phyloP scores from a whole-genome alignment of 805 yeast species.

The Saturnispora ahearnii region DNA sequence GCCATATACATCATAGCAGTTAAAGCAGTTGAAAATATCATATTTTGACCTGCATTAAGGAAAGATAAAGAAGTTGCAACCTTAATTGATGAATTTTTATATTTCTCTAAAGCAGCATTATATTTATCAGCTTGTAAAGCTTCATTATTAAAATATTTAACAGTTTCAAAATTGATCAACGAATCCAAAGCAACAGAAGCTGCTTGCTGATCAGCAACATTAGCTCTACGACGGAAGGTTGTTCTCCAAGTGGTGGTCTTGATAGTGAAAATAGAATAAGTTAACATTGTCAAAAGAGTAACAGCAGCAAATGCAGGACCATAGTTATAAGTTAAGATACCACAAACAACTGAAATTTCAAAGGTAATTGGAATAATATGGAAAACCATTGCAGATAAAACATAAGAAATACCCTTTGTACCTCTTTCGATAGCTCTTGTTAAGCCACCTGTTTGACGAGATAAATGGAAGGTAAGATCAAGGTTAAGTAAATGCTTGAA shows the following conservation, averaged over 20 bases:
- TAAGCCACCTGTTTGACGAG: slow-evolving; percentile 91
- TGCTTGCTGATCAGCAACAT: slow-evolving; percentile 91
- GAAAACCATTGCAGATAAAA: slow-evolving; percentile 92
- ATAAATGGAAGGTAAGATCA: slow-evolving; percentile 82
- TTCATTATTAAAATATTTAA: slow-evolving; percentile 91
- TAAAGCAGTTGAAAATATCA: slow-evolving; percentile 77
- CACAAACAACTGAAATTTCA: slow-evolving; percentile 89
- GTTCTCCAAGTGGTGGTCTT: slow-evolving; percentile 96
- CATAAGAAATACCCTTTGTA: slow-evolving; percentile 93
- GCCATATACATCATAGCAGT: slow-evolving; percentile 99
- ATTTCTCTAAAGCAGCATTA: slow-evolving; percentile 60
- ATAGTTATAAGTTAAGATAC: slow-evolving; percentile 86
- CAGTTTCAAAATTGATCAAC: slow-evolving; percentile 87
- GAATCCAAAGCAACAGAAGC: slow-evolving; percentile 93
- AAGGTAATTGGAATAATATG: slow-evolving; percentile 89
- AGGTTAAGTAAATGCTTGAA: slow-evolving; percentile 74
- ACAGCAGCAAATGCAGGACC: slow-evolving; percentile 86
- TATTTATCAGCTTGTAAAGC: slow-evolving; percentile 69
- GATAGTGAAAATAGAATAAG: slow-evolving; percentile 81
- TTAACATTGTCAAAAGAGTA: slow-evolving; percentile 79
- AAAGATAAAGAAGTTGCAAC: slow-evolving; percentile 80
- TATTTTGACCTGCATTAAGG: slow-evolving; percentile 69
- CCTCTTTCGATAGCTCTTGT: slow-evolving; percentile 97
- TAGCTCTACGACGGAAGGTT: slow-evolving; percentile 78
- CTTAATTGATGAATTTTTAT: slow-evolving; percentile 67